Evolutionary conservation across 2,329 filamentous ascomycete genomes (phyloP).

Genomic region (Anisogramma anomala): DNA sequence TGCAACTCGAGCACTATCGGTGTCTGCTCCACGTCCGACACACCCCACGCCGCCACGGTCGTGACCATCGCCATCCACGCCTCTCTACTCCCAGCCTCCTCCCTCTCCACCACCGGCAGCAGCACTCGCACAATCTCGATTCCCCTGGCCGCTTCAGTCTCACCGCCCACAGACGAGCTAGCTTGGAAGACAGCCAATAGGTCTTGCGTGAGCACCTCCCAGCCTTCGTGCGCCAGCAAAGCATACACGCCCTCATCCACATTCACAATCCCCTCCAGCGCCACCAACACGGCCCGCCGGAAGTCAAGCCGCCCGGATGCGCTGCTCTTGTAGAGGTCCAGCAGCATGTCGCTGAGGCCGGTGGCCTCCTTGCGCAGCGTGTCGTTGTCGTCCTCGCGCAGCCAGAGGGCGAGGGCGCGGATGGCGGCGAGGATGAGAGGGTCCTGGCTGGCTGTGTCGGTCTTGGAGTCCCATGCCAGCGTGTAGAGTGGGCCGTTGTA

Average conservation of each 20-base stretch:
- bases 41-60: slow-evolving; percentile 36
- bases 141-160: slow-evolving; percentile 33
- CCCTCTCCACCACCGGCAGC: slow-evolving; percentile 38
- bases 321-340: slow-evolving; percentile 45
- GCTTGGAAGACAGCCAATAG: slow-evolving; percentile 32
- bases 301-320: slow-evolving; percentile 35
- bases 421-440: slow-evolving; percentile 48
- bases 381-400: slow-evolving; percentile 57
- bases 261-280: slow-evolving; percentile 45
- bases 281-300: slow-evolving; percentile 44
- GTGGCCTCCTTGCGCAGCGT: slow-evolving; percentile 42
- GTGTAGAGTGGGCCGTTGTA: slow-evolving; percentile 34
- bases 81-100: slow-evolving; percentile 33
- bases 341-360: slow-evolving; percentile 50
- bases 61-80: slow-evolving; percentile 47
- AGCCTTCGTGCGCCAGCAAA: slow-evolving; percentile 42
- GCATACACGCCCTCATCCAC: slow-evolving; percentile 35
- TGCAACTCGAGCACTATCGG: slow-evolving; percentile 35
- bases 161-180: slow-evolving; percentile 18
- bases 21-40: slow-evolving; percentile 21
- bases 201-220: slow-evolving; percentile 40
- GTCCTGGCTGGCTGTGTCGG: slow-evolving; percentile 38
- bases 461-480: slow-evolving; percentile 47
- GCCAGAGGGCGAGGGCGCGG: slow-evolving; percentile 50
- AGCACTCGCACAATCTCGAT: slow-evolving; percentile 46